These are phyloP conservation scores for Fusarium piperis DNA, from an alignment of 2,329 filamentous ascomycete species.

Conservation along the genomic window DNA sequence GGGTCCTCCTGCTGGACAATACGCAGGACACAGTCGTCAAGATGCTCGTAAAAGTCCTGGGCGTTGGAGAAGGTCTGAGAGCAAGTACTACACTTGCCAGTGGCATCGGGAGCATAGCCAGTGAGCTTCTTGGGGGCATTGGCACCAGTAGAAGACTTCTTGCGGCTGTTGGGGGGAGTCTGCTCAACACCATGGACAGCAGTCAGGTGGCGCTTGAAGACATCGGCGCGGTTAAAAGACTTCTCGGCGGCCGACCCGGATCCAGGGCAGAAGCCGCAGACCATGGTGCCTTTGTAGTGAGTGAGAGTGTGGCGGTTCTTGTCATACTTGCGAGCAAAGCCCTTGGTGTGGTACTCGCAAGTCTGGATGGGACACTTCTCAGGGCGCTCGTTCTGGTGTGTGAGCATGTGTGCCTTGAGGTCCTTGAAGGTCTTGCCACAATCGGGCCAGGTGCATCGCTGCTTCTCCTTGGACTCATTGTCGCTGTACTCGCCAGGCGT, in stretches of 20 bases:
- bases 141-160: slow-evolving; percentile 62
- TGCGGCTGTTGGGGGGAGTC: slow-evolving; percentile 89
- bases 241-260: slow-evolving; percentile 90
- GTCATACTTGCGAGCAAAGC: slow-evolving; percentile 95
- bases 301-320: slow-evolving; percentile 95
- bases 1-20: slow-evolving; percentile 78
- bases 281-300: slow-evolving; percentile 97
- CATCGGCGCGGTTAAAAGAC: slow-evolving; percentile 94
- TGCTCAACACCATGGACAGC: slow-evolving; percentile 93
- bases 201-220: slow-evolving; percentile 94
- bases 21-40: slow-evolving; percentile 79
- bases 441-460: slow-evolving; percentile 81
- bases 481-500: slow-evolving; percentile 67
- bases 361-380: slow-evolving; percentile 94
- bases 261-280: slow-evolving; percentile 92
- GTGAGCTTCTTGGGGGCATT: slow-evolving; percentile 71
- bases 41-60: slow-evolving; percentile 98
- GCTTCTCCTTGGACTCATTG: slow-evolving; percentile 73
- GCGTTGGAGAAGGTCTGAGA: slow-evolving; percentile 89
- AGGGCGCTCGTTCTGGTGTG: slow-evolving; percentile 88
- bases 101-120: slow-evolving; percentile 79
- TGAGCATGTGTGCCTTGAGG: slow-evolving; percentile 92
- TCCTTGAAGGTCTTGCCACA: slow-evolving; percentile 91
- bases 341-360: slow-evolving; percentile 92
- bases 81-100: slow-evolving; percentile 96